Percentiles rank a stretch among this genome's conserved stretches.
Evolutionary conservation across 345 rosid genomes (phyloP).

Genomic region (Salix caprea): DNA sequence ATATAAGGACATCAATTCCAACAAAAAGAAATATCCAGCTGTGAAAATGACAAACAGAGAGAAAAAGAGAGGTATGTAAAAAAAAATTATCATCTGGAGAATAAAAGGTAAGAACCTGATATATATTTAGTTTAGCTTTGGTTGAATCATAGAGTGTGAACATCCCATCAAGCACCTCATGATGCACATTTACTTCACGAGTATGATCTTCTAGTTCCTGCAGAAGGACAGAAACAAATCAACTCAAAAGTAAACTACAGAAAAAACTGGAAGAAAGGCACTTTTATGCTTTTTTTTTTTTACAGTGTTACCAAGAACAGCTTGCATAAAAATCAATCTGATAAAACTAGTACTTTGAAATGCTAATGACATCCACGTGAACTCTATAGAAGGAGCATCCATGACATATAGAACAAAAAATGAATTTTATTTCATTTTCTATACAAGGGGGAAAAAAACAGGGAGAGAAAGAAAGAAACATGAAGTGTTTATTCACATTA

Average conservation of each 20-base stretch:
- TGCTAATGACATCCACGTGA: background rate
- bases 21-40: too few relatives aligned
- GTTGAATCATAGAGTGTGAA: slow-evolving; percentile 89
- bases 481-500: background rate
- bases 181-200: slow-evolving; percentile 69
- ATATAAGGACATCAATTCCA: too few relatives aligned
- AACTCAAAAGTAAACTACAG: background rate
- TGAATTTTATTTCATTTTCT: background rate
- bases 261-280: background rate
- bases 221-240: slow-evolving; percentile 15
- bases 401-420: background rate
- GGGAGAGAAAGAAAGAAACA: background rate
- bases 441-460: background rate
- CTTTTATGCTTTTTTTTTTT: background rate
- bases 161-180: slow-evolving; percentile 74
- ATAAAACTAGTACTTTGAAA: background rate
- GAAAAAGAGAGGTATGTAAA: background rate
- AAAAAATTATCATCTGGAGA: background rate
- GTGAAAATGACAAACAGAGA: too few relatives aligned
- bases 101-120: slow-evolving; percentile 54
- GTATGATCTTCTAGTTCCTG: slow-evolving; percentile 88
- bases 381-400: background rate
- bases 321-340: background rate
- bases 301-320: background rate
- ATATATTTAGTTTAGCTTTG: slow-evolving; percentile 68